phyloP scores from a whole-genome alignment of 2,329 filamentous ascomycete species.

The Epicoccum nigrum region DNA sequence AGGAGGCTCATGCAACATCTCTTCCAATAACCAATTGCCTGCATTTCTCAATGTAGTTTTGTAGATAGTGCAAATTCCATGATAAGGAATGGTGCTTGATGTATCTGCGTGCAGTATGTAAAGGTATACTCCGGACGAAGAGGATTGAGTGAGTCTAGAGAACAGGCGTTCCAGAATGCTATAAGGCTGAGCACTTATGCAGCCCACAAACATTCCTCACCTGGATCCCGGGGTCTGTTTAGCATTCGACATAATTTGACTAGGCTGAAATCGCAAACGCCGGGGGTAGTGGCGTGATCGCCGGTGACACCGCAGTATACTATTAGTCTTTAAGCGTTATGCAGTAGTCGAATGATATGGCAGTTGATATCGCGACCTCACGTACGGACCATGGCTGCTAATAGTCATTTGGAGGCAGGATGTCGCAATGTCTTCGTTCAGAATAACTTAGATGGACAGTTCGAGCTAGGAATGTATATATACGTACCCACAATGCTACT shows the following conservation, averaged over 20 bases:
- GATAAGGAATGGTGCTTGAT: too few relatives aligned
- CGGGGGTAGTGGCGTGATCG: conserved; percentile 5
- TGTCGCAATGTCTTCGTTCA: conserved; percentile 7
- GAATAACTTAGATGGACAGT: neutral
- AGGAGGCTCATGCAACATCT: neutral
- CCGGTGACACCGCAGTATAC: neutral
- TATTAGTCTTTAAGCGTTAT: neutral
- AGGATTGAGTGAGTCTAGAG: too few relatives aligned
- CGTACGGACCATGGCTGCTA: neutral
- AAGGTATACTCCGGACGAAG: too few relatives aligned
- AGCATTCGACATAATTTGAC: neutral
- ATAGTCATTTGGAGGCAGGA: conserved; percentile 1
- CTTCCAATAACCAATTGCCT: too few relatives aligned
- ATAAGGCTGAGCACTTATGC: neutral
- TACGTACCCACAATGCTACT: neutral
- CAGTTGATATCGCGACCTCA: neutral
- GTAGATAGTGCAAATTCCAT: neutral
- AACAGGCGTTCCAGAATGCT: neutral
- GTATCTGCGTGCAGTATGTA: too few relatives aligned
- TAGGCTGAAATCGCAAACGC: neutral
- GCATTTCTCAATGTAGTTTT: neutral
- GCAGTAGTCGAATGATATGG: neutral
- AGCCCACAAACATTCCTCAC: neutral
- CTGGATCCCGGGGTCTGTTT: neutral
- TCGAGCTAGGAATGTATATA: neutral